Percentiles rank a stretch among this genome's conserved stretches.
phyloP scores from a whole-genome alignment of 2,329 filamentous ascomycete species.

The Scorias spongiosa region DNA sequence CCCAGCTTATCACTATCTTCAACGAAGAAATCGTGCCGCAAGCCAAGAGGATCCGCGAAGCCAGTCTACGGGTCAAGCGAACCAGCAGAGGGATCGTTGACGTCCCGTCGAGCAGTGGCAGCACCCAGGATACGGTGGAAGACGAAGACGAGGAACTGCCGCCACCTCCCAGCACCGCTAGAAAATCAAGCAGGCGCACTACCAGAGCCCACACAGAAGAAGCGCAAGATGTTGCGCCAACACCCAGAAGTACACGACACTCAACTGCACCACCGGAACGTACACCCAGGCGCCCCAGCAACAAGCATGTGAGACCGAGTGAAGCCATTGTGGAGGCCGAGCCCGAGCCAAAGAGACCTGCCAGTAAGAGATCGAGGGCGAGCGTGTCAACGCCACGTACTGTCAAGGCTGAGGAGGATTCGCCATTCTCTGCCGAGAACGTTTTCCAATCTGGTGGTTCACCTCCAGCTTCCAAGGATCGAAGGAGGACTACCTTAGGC shows the following conservation, averaged over 20 bases:
- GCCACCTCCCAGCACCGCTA: slow-evolving; percentile 25
- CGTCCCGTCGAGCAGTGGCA: slow-evolving; percentile 50
- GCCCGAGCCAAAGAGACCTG: slow-evolving; percentile 31
- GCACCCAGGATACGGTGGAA: slow-evolving; percentile 37
- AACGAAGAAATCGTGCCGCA: slow-evolving; percentile 64
- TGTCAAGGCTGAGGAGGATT: slow-evolving; percentile 30
- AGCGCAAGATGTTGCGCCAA: slow-evolving; percentile 18
- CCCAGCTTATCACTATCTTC: slow-evolving; percentile 73
- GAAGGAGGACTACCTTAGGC: slow-evolving; percentile 39
- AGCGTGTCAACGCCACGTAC: slow-evolving; percentile 12
- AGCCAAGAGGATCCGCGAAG: slow-evolving; percentile 58
- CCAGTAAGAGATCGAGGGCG: slow-evolving; percentile 10
- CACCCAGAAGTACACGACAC: slow-evolving; percentile 15
- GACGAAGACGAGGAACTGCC: slow-evolving; percentile 37
- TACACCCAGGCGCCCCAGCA: slow-evolving; percentile 22
- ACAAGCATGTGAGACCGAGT: slow-evolving; percentile 27
- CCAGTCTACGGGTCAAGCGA: slow-evolving; percentile 64
- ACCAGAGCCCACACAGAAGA: slow-evolving; percentile 24
- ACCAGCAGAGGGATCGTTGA: slow-evolving; percentile 73
- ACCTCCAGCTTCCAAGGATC: slow-evolving; percentile 36
- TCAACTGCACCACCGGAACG: slow-evolving; percentile 18
- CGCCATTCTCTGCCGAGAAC: slow-evolving; percentile 75
- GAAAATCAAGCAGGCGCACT: slow-evolving; percentile 11
- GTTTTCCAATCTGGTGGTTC: slow-evolving; percentile 53
- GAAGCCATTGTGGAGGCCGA: slow-evolving; percentile 25